Conservation (phyloP, 805 yeast species). For the Torulaspora indica region DNA sequence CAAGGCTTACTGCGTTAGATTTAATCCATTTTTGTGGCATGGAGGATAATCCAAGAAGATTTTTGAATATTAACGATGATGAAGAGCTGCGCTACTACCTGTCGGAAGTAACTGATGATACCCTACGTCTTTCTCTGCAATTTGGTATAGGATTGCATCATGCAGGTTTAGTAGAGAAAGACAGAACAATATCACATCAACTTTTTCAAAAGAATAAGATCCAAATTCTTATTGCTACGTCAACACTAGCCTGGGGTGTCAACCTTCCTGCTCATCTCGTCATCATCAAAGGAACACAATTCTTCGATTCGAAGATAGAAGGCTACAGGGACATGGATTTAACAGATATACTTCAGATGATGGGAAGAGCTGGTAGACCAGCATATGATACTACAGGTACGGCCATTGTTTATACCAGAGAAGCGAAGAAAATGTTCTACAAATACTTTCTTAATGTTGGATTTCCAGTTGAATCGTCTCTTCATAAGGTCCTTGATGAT, state of each 20-base stretch:
- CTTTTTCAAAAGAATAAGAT: conserved; percentile 80
- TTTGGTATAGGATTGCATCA: conserved; percentile 92
- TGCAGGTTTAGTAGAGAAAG: conserved; percentile 91
- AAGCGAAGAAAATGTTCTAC: conserved; percentile 80
- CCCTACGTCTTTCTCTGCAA: conserved; percentile 64
- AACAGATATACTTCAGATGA: conserved; percentile 93
- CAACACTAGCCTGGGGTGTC: conserved; percentile 99
- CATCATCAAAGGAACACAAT: conserved; percentile 92
- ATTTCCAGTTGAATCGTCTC: conserved; percentile 88
- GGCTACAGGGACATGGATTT: conserved; percentile 92
- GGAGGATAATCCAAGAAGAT: conserved; percentile 54
- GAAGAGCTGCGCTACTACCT: conserved; percentile 73
- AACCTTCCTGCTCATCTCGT: conserved; percentile 98
- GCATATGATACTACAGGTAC: conserved; percentile 92
- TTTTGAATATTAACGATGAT: conserved; percentile 64
- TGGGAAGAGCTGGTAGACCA: conserved; percentile 99
- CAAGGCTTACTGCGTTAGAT: conserved; percentile 74
- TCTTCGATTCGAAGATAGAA: conserved; percentile 89
- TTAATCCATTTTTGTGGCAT: conserved; percentile 68
- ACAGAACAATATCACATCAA: conserved; percentile 81
- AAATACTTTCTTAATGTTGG: conserved; percentile 84
- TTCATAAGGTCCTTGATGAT: conserved; percentile 75
- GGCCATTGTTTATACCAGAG: conserved; percentile 81
- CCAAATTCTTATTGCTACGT: conserved; percentile 88
- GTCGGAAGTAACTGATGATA: conserved; percentile 86